Evolutionary conservation across 305 asterid genomes (phyloP).

Genomic region (Fraxinus albicans): DNA sequence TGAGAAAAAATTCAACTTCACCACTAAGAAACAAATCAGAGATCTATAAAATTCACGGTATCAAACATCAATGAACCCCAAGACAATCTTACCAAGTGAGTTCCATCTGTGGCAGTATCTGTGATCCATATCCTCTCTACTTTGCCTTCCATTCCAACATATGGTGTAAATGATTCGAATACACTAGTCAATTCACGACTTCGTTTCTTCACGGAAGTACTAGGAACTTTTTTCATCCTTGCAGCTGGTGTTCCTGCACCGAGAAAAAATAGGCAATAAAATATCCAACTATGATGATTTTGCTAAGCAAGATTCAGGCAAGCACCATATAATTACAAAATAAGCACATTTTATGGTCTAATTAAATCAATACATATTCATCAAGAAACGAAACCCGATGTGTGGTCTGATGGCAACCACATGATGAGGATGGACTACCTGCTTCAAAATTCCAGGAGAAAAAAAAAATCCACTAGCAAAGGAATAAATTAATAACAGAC

Average conservation of each 20-base stretch:
- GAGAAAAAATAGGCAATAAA: conserved; percentile 6
- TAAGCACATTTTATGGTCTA: not conserved
- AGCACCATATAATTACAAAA: not conserved
- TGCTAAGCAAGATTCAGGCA: not conserved
- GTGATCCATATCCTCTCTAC: conserved; percentile 90
- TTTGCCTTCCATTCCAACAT: conserved; percentile 77
- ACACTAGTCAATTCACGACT: conserved; percentile 84
- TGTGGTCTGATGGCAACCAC: not conserved
- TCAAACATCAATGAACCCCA: not conserved
- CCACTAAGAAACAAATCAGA: not conserved
- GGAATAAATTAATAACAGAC: not conserved
- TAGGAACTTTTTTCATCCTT: conserved; percentile 91
- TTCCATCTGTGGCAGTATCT: conserved; percentile 74
- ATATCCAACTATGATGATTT: not conserved
- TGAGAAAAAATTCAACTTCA: not conserved
- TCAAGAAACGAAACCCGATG: not conserved
- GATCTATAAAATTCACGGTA: not conserved
- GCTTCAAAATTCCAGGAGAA: not conserved
- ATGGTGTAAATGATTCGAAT: conserved; percentile 87
- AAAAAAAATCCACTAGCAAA: not conserved
- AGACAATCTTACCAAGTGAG: conserved; percentile 54
- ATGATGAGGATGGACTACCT: not conserved
- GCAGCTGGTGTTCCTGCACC: conserved; percentile 85
- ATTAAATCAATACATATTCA: not conserved
- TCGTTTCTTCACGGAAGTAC: conserved; percentile 68